Evolutionary conservation across 768 basidiomycete genomes (phyloP).

Genomic region (Lentinus brumalis): DNA sequence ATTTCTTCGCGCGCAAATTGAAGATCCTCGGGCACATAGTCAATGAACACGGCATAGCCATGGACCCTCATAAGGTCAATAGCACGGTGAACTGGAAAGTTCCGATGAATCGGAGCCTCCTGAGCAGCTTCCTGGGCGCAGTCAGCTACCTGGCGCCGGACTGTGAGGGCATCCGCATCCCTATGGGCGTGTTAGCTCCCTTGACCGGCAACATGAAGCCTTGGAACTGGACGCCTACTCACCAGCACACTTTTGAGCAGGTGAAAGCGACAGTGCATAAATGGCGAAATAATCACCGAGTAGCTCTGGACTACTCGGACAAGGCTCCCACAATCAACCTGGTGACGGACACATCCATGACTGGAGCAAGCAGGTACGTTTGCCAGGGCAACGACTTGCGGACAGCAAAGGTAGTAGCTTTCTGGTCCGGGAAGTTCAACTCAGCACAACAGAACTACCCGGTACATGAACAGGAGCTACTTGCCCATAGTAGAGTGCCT

Average conservation of each 20-base stretch:
- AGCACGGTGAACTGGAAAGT: constrained; percentile 32
- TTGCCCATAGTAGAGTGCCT: too few species aligned
- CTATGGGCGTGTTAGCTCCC: constrained; percentile 37
- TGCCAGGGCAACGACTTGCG: constrained; percentile 26
- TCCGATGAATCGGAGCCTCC: constrained; percentile 33
- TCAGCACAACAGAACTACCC: constrained; percentile 36
- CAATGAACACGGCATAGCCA: constrained; percentile 39
- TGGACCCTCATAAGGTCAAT: constrained; percentile 49
- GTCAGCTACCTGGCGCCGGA: constrained; percentile 39
- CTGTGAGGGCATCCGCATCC: constrained; percentile 33
- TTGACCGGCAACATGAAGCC: constrained; percentile 17
- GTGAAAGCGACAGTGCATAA: constrained; percentile 19
- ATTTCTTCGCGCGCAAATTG: constrained; percentile 23
- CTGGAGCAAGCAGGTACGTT: constrained; percentile 23
- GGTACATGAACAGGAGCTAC: constrained; percentile 45
- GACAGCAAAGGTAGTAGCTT: constrained; percentile 21
- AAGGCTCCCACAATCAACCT: constrained; percentile 27
- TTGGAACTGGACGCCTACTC: constrained; percentile 13
- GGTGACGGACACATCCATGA: constrained; percentile 25
- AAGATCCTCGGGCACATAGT: constrained; percentile 38
- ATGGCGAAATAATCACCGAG: constrained; percentile 21
- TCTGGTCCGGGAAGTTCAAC: constrained; percentile 32
- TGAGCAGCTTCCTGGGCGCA: constrained; percentile 37
- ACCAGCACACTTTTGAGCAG: constrained; percentile 36
- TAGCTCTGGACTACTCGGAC: constrained; percentile 27